phyloP scores from a whole-genome alignment of 129 eudicot species.

The Smallanthus sonchifolius region DNA sequence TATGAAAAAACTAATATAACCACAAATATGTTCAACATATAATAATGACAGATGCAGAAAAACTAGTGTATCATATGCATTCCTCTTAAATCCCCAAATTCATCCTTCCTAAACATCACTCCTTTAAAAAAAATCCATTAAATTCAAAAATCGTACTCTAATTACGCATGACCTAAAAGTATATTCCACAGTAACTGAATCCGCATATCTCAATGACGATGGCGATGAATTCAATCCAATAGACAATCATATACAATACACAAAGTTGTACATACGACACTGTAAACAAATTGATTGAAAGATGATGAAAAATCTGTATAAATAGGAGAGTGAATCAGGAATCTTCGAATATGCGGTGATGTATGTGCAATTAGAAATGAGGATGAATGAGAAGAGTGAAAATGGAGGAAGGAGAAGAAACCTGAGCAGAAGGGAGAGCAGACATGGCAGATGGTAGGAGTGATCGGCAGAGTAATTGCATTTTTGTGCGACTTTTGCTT shows the following conservation, averaged over 20 bases:
- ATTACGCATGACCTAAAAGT: constrained; percentile 12
- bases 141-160: background rate
- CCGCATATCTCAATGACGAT: constrained; percentile 19
- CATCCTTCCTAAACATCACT: constrained; percentile 5
- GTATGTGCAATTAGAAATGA: background rate
- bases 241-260: background rate
- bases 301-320: too few species aligned
- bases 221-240: background rate
- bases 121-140: too few species aligned
- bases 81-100: constrained; percentile 15
- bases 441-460: constrained; percentile 47
- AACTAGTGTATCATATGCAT: background rate
- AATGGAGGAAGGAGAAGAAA: constrained; percentile 20
- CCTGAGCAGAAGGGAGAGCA: constrained; percentile 58
- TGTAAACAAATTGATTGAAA: background rate
- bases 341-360: too few species aligned
- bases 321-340: too few species aligned
- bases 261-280: constrained; percentile 16
- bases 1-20: background rate
- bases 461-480: constrained; percentile 53
- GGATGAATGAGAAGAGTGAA: background rate
- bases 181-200: constrained; percentile 1
- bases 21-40: background rate
- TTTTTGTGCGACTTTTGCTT: constrained; percentile 25
- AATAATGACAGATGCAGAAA: background rate